Percentiles rank a stretch among this genome's conserved stretches.
These are phyloP conservation scores for Croton setiger DNA, from an alignment of 441 rosid genomes.

Conservation along the genomic window DNA sequence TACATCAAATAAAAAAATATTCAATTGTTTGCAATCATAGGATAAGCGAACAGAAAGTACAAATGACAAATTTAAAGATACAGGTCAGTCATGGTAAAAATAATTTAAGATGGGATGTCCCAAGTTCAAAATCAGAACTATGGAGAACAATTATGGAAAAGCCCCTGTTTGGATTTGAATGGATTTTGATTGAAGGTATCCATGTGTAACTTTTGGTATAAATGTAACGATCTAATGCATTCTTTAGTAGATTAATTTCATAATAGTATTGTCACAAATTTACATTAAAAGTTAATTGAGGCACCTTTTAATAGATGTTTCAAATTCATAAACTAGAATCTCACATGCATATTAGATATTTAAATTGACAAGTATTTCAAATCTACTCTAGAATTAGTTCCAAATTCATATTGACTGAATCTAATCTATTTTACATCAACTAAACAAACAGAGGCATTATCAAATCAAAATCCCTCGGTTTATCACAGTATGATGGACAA, in stretches of 20 bases:
- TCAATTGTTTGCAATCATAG: conserved; percentile 18
- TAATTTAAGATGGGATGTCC: not conserved
- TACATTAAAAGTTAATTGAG: not conserved
- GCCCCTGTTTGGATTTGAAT: not conserved
- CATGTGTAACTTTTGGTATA: not conserved
- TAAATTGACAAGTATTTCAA: too few relatives aligned
- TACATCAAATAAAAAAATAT: conserved; percentile 26
- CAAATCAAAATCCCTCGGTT: not conserved
- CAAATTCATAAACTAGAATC: too few relatives aligned
- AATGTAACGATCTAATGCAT: too few relatives aligned
- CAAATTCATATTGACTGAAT: not conserved
- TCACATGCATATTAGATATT: too few relatives aligned
- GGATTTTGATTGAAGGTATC: not conserved
- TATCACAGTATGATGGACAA: not conserved
- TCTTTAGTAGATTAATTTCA: too few relatives aligned
- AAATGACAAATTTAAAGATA: not conserved
- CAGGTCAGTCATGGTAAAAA: not conserved
- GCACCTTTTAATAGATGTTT: not conserved
- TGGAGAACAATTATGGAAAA: not conserved
- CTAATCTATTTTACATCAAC: too few relatives aligned
- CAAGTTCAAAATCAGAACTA: not conserved
- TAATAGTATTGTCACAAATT: too few relatives aligned
- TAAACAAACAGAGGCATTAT: not conserved
- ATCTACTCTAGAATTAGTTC: not conserved
- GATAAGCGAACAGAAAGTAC: conserved; percentile 1